Evolutionary conservation across 495 filamentous ascomycete genomes (phyloP).

Genomic region (Cercophora samala): DNA sequence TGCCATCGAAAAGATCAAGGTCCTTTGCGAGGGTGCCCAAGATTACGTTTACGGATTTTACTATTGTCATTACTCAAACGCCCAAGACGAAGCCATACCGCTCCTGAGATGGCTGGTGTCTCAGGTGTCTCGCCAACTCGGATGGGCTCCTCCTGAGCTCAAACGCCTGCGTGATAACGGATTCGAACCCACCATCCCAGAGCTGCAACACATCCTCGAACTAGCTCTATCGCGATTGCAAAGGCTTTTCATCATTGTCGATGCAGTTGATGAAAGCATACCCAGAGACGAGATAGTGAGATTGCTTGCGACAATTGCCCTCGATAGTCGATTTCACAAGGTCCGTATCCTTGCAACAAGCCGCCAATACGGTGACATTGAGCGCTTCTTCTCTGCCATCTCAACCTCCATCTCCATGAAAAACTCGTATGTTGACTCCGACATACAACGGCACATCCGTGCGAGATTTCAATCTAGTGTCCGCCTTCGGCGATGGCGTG

Average conservation of each 20-base stretch:
- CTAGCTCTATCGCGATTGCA: slow-evolving; percentile 8
- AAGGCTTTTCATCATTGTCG: slow-evolving; percentile 30
- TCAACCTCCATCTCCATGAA: slow-evolving; percentile 23
- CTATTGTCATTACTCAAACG: slow-evolving; percentile 38
- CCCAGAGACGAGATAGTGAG: slow-evolving; percentile 22
- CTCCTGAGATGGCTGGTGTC: slow-evolving; percentile 31
- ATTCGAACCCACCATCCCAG: slow-evolving; percentile 11
- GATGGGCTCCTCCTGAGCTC: slow-evolving; percentile 21
- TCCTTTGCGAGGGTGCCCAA: slow-evolving; percentile 19
- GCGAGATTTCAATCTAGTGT: slow-evolving; percentile 25
- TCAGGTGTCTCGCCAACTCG: slow-evolving; percentile 33
- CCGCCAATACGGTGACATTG: slow-evolving; percentile 41
- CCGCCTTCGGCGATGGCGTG: slow-evolving; percentile 23
- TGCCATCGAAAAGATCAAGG: slow-evolving; percentile 25
- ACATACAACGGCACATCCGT: slow-evolving; percentile 30
- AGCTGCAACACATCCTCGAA: slow-evolving; percentile 17
- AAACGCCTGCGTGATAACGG: slow-evolving; percentile 14
- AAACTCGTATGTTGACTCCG: slow-evolving; percentile 34
- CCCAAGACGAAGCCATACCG: slow-evolving; percentile 31
- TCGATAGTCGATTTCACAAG: slow-evolving; percentile 32
- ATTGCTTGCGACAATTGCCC: slow-evolving; percentile 26
- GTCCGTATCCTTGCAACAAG: slow-evolving; percentile 42
- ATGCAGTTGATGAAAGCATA: slow-evolving; percentile 35
- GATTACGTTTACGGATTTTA: slow-evolving; percentile 30
- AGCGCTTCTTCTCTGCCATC: slow-evolving; percentile 19